Percentiles rank a stretch among this genome's conserved stretches.
phyloP scores from a whole-genome alignment of 2,329 filamentous ascomycete species.

The Aspergillus sp. region DNA sequence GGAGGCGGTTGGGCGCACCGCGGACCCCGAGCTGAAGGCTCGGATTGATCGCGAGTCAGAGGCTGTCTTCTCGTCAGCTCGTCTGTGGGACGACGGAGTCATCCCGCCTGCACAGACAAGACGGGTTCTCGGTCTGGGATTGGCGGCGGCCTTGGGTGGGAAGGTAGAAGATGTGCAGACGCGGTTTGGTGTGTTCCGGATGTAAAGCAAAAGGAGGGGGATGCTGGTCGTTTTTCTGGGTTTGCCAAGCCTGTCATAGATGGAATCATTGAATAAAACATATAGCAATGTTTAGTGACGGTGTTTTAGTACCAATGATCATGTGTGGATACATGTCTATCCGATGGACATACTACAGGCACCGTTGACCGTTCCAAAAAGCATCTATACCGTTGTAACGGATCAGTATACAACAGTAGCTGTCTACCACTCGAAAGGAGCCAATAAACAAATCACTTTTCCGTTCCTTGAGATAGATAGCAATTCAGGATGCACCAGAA shows the following conservation, averaged over 20 bases:
- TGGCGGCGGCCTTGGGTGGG: slow-evolving; percentile 69
- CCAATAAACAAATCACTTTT: slow-evolving; percentile 13
- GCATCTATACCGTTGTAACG: too few relatives aligned
- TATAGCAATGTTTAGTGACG: neutral
- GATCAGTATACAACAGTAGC: too few relatives aligned
- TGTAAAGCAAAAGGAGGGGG: slow-evolving; percentile 50
- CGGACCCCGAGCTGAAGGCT: slow-evolving; percentile 74
- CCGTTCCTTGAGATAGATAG: slow-evolving; percentile 14
- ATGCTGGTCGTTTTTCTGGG: neutral
- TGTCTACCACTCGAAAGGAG: too few relatives aligned
- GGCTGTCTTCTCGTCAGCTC: slow-evolving; percentile 80
- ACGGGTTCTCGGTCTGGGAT: slow-evolving; percentile 67
- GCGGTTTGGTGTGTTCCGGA: slow-evolving; percentile 78
- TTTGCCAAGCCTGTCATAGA: neutral
- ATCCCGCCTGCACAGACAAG: slow-evolving; percentile 76
- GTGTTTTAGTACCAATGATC: neutral
- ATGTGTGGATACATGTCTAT: neutral
- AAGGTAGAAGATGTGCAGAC: slow-evolving; percentile 60
- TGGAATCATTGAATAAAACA: neutral
- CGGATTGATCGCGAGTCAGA: slow-evolving; percentile 90
- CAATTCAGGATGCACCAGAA: slow-evolving; percentile 19
- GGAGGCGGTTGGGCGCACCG: slow-evolving; percentile 84
- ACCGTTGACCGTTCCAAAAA: neutral
- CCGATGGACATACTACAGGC: neutral
- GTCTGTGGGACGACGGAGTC: slow-evolving; percentile 86